Base-by-base conservation (phyloP, 2,329 filamentous ascomycete genomes). In the Biscogniauxia marginata region DNA sequence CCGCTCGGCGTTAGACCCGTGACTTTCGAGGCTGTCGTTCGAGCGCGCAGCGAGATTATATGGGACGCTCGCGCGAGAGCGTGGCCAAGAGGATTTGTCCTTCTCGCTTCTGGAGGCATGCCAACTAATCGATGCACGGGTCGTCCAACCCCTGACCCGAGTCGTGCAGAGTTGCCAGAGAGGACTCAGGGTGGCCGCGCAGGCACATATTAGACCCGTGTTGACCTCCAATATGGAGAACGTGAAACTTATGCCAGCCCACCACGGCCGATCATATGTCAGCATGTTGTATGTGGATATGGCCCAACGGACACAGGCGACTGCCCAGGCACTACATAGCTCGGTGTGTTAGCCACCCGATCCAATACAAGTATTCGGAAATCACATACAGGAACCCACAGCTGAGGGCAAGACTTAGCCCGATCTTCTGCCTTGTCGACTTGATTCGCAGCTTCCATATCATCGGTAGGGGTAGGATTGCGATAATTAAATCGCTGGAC, bases 221-320 rank as follows among this genome's bases (percentile, higher is more conserved):
- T 70, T 69, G 1, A 70, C 63, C 34, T 70, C 67, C 46, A 70
- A 59, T 9, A 70, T 69, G 1, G 67, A 68, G 43, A 70, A 67
- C 3, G 63, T 60, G 46, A 70, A 70, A 45, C 65, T 64, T 11
- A 69, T 65, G 3, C 67, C 67, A 1, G 67, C 67, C 67, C 67
- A 70, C 67, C 67, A 69, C 3, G 67, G 62, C 8, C 67, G 62
- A 49, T 70, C 67, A 48, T 70, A 65, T 7, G 51, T 66, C 25
- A 66, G 54, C 56, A 65, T 63, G 30, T 70, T 63, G 11, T 70
- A 70, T 16, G 67, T 70, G 13, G 64, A 68, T 48, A 70, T 66
- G 2, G 60, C 62, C 60, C 67, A 69, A 7, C 67, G 66, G 16
- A 68, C 46, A 18, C 63, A 66, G 4, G 67, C 66, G 13, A 70